Evolutionary conservation across 1,284 basidiomycete genomes (phyloP), one percentile per base, ranked within the genome.

Genomic region (Inonotus hispidus): DNA sequence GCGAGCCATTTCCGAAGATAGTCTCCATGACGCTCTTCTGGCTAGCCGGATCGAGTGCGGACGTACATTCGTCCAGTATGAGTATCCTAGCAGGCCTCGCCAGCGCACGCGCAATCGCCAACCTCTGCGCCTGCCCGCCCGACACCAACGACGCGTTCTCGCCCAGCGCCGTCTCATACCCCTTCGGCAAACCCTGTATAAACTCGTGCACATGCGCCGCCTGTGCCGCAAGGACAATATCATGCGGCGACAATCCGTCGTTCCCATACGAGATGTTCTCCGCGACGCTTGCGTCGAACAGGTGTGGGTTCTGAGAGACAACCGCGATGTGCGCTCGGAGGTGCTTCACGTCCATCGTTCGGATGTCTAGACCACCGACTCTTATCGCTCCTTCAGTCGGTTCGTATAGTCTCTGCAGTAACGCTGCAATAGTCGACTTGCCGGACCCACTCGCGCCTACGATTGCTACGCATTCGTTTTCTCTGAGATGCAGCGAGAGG

Each of bases 31-130:
- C 87, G 23, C 82, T 83, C 2, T 80, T 78, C 74, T 94, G 88
- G 72, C 93, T 96, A 65, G 85, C 84, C 0, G 82, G 75, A 71
- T 98, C 96, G 60, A 98, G 78, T 5, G 95, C 93, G 45, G 85
- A 89, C 6, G 96, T 99, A 71, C 92, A 96, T 73, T 98, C 96
- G 73, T 98, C 96, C 53, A 98, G 78, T 53, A 98, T 87, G 35
- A 98, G 78, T n/a, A 97, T 82, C 38, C 78, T 81, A 0, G 88
- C 79, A 0, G 82, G 79, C 11, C 85, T 77, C 7, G 89, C 86
- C 14, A 98, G 80, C 0, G 95, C 94, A 1, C 96, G 83, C 0
- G 96, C 96, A 66, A 98, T 94, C 69, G 92, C 90, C 7, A 99
- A 74, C 2, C 96, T 83, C 74, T 99, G 96, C 1, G 91, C 92